phyloP scores from a whole-genome alignment of 169 alveolate species.

The Plasmodium relictum region DNA sequence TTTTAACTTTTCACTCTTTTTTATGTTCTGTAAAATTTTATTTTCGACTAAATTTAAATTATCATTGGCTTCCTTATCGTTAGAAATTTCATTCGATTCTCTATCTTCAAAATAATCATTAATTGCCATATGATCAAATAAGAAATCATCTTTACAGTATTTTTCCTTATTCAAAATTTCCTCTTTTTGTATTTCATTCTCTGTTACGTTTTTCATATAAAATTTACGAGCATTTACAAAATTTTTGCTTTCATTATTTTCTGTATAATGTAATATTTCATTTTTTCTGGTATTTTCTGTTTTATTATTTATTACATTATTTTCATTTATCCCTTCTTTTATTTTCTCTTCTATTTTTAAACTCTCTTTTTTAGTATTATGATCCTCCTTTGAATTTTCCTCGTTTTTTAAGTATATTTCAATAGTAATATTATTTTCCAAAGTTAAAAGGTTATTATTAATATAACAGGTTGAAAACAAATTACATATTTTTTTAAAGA shows the following conservation, averaged over 20 bases:
- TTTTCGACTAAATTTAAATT: neutral
- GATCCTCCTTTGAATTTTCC: neutral
- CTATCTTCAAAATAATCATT: neutral
- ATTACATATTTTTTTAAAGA: slow-evolving; percentile 5
- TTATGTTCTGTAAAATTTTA: slow-evolving; percentile 18
- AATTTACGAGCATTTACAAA: too few relatives aligned
- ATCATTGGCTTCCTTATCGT: slow-evolving; percentile 9
- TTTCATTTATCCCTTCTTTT: neutral
- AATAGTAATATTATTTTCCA: neutral
- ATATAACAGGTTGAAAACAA: slow-evolving; percentile 1
- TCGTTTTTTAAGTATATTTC: neutral
- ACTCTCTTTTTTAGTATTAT: neutral
- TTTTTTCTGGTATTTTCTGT: too few relatives aligned
- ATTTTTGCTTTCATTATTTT: too few relatives aligned
- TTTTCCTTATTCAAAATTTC: too few relatives aligned
- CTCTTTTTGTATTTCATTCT: too few relatives aligned
- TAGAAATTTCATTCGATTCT: neutral
- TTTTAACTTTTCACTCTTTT: slow-evolving; percentile 38
- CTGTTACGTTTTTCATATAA: too few relatives aligned
- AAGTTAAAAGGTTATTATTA: slow-evolving; percentile 4
- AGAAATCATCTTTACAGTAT: too few relatives aligned
- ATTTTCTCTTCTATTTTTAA: neutral
- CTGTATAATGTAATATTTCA: too few relatives aligned
- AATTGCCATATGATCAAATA: neutral
- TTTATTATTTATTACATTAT: neutral